A percentile compares a stretch with the other conserved stretches of the same genome.
Conservation (phyloP, 352 stramenopile species). For the Globisporangium camurandrum region DNA sequence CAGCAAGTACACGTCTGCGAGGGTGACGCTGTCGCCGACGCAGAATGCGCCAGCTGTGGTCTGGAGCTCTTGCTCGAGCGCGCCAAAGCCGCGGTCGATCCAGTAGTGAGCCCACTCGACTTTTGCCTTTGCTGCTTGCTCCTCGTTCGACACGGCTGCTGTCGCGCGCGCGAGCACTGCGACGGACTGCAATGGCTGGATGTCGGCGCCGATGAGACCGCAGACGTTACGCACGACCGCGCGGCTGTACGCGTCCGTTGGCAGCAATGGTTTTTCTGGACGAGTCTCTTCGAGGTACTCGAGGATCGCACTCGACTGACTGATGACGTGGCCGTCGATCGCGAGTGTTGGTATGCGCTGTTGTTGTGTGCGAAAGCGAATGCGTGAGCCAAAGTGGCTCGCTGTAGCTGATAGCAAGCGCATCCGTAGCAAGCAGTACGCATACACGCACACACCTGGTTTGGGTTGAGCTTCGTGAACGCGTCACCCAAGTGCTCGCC, state of each 20-base stretch:
- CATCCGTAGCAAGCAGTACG: neutral
- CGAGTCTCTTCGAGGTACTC: slow-evolving; percentile 90
- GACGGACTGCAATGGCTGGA: slow-evolving; percentile 89
- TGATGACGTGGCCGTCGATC: slow-evolving; percentile 58
- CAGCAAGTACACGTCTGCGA: slow-evolving; percentile 88
- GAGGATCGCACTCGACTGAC: slow-evolving; percentile 88
- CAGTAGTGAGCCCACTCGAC: slow-evolving; percentile 54
- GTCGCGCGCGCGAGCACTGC: slow-evolving; percentile 45
- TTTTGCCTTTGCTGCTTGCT: slow-evolving; percentile 35
- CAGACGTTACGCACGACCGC: slow-evolving; percentile 82
- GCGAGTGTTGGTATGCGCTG: slow-evolving; percentile 72
- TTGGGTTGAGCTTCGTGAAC: slow-evolving; percentile 55
- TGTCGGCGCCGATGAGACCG: slow-evolving; percentile 87
- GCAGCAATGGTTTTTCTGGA: slow-evolving; percentile 60
- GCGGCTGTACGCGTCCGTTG: slow-evolving; percentile 50
- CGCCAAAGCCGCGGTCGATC: slow-evolving; percentile 79
- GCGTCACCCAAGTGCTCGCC: slow-evolving; percentile 44
- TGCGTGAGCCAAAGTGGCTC: too few relatives aligned
- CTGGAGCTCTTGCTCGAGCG: slow-evolving; percentile 62
- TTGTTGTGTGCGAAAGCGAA: neutral
- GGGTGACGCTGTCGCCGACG: slow-evolving; percentile 68
- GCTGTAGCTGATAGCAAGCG: too few relatives aligned
- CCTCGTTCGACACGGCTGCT: slow-evolving; percentile 37
- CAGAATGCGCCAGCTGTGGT: slow-evolving; percentile 55
- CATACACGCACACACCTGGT: slow-evolving; percentile 26